A percentile compares a stretch with the other conserved stretches of the same genome.
Conservation (phyloP, 2,329 filamentous ascomycete species). For the Fusarium decemcellulare region DNA sequence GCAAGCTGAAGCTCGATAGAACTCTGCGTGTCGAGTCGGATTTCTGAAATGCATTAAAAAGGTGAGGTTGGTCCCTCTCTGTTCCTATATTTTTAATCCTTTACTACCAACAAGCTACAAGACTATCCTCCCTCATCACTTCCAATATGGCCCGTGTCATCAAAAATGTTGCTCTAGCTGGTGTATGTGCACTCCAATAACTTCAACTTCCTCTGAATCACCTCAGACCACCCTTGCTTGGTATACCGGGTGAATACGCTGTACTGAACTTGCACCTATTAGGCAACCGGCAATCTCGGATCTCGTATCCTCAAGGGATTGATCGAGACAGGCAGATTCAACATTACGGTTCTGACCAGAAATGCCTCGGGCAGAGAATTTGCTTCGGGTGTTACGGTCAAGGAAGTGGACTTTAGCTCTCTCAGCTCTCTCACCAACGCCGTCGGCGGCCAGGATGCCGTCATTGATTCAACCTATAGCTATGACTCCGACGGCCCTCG, state of each 20-base stretch:
- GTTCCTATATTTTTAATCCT: not conserved
- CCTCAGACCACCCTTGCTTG: not conserved
- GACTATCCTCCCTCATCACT: not conserved
- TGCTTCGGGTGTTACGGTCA: not conserved
- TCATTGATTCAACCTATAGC: not conserved
- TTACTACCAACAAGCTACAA: not conserved
- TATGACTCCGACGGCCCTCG: not conserved
- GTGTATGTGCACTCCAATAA: not conserved
- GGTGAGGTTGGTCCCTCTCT: not conserved
- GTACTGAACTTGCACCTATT: not conserved
- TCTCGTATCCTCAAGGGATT: not conserved
- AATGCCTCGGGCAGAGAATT: not conserved
- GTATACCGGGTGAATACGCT: not conserved
- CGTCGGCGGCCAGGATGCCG: conserved; percentile 14
- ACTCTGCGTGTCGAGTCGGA: not conserved
- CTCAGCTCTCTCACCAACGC: not conserved
- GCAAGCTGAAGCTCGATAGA: not conserved
- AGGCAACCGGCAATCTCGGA: not conserved
- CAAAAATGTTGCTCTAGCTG: not conserved
- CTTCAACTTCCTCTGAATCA: not conserved
- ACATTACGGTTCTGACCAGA: not conserved
- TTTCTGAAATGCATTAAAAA: not conserved
- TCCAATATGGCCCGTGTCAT: not conserved
- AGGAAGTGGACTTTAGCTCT: not conserved
- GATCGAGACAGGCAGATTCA: not conserved